Percentiles rank a stretch among this genome's conserved stretches.
Evolutionary conservation across 257 asterid genomes (phyloP).

Genomic region (Dorcoceras hygrometricum): DNA sequence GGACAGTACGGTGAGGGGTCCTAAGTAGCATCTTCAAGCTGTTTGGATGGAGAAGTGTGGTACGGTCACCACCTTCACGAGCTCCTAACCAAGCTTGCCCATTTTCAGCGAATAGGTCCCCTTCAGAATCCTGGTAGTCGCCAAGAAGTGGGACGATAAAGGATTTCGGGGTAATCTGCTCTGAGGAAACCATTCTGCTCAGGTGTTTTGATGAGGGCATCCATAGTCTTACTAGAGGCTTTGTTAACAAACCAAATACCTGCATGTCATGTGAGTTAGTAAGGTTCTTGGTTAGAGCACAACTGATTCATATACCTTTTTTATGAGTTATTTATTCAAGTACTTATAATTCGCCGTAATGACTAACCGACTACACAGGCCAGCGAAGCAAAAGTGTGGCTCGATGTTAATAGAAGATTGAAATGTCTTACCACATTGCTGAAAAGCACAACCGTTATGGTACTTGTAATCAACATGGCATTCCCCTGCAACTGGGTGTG

Average conservation of each 20-base stretch:
- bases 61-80: conserved; percentile 33
- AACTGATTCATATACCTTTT: too few relatives aligned
- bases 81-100: conserved; percentile 42
- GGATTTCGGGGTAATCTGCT: conserved; percentile 60
- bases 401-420: conserved; percentile 14
- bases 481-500: conserved; percentile 67
- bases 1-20: conserved; percentile 76
- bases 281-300: background rate
- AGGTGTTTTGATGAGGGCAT: conserved; percentile 54
- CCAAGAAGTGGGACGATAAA: conserved; percentile 65
- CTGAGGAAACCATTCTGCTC: conserved; percentile 62
- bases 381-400: conserved; percentile 3
- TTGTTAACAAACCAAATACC: conserved; percentile 92
- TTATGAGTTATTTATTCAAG: background rate
- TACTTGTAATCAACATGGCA: conserved; percentile 91
- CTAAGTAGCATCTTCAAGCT: conserved; percentile 75
- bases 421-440: conserved; percentile 81
- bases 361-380: background rate
- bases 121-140: conserved; percentile 45
- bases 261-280: conserved; percentile 27
- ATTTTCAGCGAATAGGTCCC: conserved; percentile 42
- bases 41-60: conserved; percentile 53
- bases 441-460: conserved; percentile 92
- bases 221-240: conserved; percentile 64
- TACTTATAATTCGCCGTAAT: background rate